Evolutionary conservation across 768 basidiomycete species (phyloP), one percentile per base, ranked within the genome.

Genomic region (Podaxis pistillaris): DNA sequence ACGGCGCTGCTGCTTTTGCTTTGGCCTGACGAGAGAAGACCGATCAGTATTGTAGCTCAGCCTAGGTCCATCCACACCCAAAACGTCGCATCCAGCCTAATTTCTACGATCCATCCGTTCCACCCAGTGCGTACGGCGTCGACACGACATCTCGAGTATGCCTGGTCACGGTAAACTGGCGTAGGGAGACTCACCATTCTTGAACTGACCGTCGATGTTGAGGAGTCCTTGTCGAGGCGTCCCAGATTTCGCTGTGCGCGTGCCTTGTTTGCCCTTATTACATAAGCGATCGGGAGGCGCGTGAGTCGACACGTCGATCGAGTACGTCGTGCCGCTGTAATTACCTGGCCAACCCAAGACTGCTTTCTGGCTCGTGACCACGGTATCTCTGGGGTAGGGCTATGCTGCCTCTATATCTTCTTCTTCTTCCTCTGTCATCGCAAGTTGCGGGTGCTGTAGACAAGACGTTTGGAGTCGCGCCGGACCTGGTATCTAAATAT

Each of bases 1-100:
- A 78, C 72, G 88, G 81, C 51, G 74, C 68, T 47, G 62, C 64
- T 81, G 89, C 88, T 85, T 91, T 92, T 74, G 91, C 88, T 84
- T 89, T 85, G 78, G 84, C 82, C 84, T 85, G 71, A 15, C 65
- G 63, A 60, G 56, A 60, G 62, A 57, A 58, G 67, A 47, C 24
- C 28, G 50, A 67, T 73, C 64, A 76, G 70, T 55, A 65, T 52
- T 55, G 53, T 33, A 40, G 52, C 59, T 62, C 47, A 54, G 38
- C 38, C 55, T 65, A 66, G 69, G 67, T 65, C 55, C 75, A 83
- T 81, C 81, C 75, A 69, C 54, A 64, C n/a, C 53, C 50, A 55
- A 63, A 64, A 60, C 60, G 63, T 47, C 56, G 71, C 77, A 83
- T 83, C 81, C 79, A 80, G 66, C 76, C 49, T 58, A 47, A 57